phyloP scores from a whole-genome alignment of 306 rosid genomes.

The Vigna trinervia region DNA sequence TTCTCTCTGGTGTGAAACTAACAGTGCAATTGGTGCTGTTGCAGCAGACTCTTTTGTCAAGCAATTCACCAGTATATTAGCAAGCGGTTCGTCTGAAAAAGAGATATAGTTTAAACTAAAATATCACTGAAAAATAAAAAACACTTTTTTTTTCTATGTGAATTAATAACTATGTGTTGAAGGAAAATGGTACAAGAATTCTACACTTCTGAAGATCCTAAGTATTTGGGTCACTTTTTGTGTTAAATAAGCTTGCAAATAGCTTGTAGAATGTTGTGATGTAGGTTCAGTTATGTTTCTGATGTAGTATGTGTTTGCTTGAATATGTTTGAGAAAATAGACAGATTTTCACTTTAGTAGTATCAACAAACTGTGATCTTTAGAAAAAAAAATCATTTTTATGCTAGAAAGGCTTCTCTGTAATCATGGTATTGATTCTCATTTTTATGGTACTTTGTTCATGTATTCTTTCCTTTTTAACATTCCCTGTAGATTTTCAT shows the following conservation, averaged over 20 bases:
- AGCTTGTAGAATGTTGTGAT: background rate
- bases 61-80: background rate
- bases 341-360: background rate
- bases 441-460: background rate
- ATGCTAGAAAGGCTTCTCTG: background rate
- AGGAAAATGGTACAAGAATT: slow-evolving; percentile 13
- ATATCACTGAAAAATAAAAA: background rate
- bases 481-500: slow-evolving; percentile 22
- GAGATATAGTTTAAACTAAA: background rate
- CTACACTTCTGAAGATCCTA: background rate
- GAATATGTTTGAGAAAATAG: background rate
- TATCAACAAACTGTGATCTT: background rate
- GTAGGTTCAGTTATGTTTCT: background rate
- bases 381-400: background rate
- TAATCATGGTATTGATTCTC: background rate
- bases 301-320: background rate
- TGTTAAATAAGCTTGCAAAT: slow-evolving; percentile 5
- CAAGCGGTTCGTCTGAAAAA: background rate
- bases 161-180: background rate
- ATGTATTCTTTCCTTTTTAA: slow-evolving; percentile 27
- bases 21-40: background rate
- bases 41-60: slow-evolving; percentile 3
- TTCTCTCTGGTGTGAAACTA: slow-evolving; percentile 32
- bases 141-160: background rate
- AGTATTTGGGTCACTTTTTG: background rate